A percentile compares a stretch with the other conserved stretches of the same genome.
phyloP scores from a whole-genome alignment of 2,329 filamentous ascomycete species.

The Fusarium nurragi region DNA sequence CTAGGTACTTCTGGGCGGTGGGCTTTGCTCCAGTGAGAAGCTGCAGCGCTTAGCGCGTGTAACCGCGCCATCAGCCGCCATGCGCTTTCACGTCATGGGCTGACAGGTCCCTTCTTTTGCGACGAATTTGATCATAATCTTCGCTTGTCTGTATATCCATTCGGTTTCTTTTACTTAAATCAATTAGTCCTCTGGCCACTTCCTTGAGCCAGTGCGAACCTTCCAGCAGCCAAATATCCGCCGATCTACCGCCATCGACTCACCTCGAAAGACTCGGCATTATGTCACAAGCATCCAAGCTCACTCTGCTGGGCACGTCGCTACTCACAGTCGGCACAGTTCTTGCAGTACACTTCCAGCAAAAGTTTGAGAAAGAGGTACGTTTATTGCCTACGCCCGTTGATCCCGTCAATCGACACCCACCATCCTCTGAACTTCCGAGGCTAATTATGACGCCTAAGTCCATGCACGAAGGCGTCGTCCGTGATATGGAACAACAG shows the following conservation, averaged over 20 bases:
- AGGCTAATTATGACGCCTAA: slow-evolving; percentile 48
- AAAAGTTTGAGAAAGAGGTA: slow-evolving; percentile 85
- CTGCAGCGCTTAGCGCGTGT: slow-evolving; percentile 27
- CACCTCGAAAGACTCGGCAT: neutral
- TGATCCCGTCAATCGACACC: neutral
- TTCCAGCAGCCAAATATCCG: neutral
- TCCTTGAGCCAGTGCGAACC: accelerated
- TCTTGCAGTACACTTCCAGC: slow-evolving; percentile 87
- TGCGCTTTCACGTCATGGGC: slow-evolving; percentile 34
- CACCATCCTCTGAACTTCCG: neutral
- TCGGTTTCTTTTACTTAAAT: neutral
- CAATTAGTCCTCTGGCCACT: neutral
- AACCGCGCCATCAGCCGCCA: slow-evolving; percentile 25
- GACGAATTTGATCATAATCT: slow-evolving; percentile 17
- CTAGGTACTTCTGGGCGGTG: slow-evolving; percentile 15
- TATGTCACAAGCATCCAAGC: slow-evolving; percentile 92
- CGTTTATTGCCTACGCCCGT: slow-evolving; percentile 44
- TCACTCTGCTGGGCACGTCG: slow-evolving; percentile 82
- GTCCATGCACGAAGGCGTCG: slow-evolving; percentile 96
- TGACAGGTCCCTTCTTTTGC: slow-evolving; percentile 21
- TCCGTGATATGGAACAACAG: slow-evolving; percentile 95
- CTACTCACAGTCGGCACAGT: slow-evolving; percentile 80
- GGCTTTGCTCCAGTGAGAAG: slow-evolving; percentile 3
- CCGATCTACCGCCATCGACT: neutral
- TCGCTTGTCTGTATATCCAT: neutral